A percentile compares a stretch with the other conserved stretches of the same genome.
Conservation (phyloP, 176 grass and related monocot species). For the Puccinellia tenuiflora region DNA sequence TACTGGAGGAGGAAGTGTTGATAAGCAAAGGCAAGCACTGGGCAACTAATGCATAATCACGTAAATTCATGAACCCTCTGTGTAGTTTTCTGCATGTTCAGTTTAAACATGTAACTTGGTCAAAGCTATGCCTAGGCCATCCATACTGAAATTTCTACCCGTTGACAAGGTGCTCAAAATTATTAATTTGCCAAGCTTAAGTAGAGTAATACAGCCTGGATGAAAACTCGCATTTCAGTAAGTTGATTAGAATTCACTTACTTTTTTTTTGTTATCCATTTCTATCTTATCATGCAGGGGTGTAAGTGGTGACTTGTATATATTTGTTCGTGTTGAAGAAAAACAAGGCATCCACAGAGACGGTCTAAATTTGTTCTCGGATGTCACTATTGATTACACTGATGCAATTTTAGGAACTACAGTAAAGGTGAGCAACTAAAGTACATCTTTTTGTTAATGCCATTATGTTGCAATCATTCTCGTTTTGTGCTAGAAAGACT, state of each 20-base stretch:
- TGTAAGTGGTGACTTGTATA: slow-evolving; percentile 61
- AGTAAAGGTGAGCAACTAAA: slow-evolving; percentile 51
- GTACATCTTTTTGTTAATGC: neutral
- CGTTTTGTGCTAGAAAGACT: neutral
- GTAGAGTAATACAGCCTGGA: neutral
- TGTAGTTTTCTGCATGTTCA: slow-evolving; percentile 1
- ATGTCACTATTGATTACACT: slow-evolving; percentile 68
- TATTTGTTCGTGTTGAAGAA: slow-evolving; percentile 61
- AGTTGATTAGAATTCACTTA: neutral
- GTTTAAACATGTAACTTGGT: neutral
- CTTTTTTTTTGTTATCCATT: slow-evolving; percentile 7
- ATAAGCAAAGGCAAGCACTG: slow-evolving; percentile 64
- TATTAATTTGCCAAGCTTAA: slow-evolving; percentile 4
- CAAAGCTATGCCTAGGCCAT: neutral
- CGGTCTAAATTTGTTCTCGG: slow-evolving; percentile 68
- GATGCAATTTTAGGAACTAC: slow-evolving; percentile 88
- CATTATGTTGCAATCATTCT: neutral
- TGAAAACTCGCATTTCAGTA: slow-evolving; percentile 14
- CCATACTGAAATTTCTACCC: neutral
- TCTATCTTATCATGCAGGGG: slow-evolving; percentile 49
- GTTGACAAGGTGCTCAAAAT: neutral
- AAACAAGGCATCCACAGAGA: slow-evolving; percentile 71
- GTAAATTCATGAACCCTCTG: neutral
- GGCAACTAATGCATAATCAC: neutral
- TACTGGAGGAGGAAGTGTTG: slow-evolving; percentile 62